Conservation (phyloP, 2,329 filamentous ascomycete species). For the Trichoderma afroharzianum region DNA sequence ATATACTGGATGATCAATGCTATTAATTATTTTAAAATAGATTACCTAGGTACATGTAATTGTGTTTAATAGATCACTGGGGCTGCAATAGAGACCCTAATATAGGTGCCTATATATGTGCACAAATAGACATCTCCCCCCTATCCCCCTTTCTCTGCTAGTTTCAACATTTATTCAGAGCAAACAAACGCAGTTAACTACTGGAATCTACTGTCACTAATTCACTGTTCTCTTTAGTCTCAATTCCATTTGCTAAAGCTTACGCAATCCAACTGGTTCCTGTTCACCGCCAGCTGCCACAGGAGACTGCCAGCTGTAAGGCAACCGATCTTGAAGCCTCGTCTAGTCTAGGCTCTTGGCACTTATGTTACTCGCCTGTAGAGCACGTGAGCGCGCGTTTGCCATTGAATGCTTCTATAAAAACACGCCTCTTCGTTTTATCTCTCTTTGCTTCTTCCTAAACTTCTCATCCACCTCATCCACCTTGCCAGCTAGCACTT, state of each 20-base stretch:
- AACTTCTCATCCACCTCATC: not conserved
- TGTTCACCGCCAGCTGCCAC: not conserved
- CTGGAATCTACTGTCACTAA: not conserved
- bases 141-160: not conserved
- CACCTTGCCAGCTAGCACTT: not conserved
- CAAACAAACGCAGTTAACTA: not conserved
- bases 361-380: not conserved
- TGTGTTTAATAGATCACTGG: not conserved
- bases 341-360: not conserved
- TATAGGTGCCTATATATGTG: too few species aligned
- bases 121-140: not conserved
- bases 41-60: too few species aligned
- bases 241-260: accelerated
- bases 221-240: not conserved
- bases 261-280: not conserved
- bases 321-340: not conserved
- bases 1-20: not conserved
- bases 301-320: not conserved
- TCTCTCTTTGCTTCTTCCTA: not conserved
- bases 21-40: too few species aligned
- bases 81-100: too few species aligned
- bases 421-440: not conserved
- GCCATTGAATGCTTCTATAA: not conserved
- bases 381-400: not conserved
- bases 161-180: not conserved